Percentiles rank a stretch among this genome's conserved stretches.
Conservation (phyloP, 345 rosid species). For the Gossypioides kirkii region DNA sequence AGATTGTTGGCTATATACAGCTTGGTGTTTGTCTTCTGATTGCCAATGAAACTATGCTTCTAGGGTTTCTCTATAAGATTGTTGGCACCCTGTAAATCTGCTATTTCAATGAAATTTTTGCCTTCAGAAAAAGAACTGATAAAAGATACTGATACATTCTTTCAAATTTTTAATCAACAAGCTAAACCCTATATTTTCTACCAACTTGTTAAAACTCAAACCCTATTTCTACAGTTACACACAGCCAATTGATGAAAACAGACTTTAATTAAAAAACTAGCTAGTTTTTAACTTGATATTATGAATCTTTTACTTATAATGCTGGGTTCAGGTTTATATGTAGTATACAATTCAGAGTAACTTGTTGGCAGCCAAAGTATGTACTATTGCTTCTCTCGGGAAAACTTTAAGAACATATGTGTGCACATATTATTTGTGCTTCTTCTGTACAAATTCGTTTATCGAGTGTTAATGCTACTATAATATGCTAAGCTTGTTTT, state of each 20-base stretch:
- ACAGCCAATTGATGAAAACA: neutral
- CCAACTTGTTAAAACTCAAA: neutral
- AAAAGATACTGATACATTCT: neutral
- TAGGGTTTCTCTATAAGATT: neutral
- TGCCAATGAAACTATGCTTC: neutral
- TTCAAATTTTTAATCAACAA: neutral
- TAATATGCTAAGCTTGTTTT: neutral
- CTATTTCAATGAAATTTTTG: neutral
- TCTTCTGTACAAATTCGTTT: too few species aligned
- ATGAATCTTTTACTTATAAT: too few species aligned
- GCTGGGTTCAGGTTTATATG: too few species aligned
- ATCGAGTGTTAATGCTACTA: neutral
- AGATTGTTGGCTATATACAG: too few species aligned
- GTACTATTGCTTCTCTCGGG: too few species aligned
- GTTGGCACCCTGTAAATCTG: too few species aligned
- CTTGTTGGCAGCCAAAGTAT: too few species aligned
- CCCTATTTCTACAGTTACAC: neutral
- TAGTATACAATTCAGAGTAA: too few species aligned
- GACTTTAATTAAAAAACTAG: too few species aligned
- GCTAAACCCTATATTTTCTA: neutral
- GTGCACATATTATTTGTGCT: too few species aligned
- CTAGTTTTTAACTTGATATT: too few species aligned
- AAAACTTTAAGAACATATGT: too few species aligned
- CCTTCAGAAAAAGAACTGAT: neutral
- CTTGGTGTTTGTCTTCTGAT: neutral